Evolutionary conservation across 176 grass and related monocot genomes (phyloP).

Genomic region (Tuctoria greenei): DNA sequence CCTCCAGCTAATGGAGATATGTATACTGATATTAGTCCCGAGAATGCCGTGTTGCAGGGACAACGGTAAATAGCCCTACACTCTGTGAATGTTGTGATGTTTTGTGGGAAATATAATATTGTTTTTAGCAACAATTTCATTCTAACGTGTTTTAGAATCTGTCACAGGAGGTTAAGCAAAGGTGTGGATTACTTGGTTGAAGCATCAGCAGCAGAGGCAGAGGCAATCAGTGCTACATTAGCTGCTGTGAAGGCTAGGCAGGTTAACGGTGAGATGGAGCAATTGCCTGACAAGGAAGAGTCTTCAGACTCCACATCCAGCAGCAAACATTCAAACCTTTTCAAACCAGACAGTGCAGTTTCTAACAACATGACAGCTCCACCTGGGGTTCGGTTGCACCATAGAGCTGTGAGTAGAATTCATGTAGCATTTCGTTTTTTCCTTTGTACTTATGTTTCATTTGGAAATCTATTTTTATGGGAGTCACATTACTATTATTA

Average conservation of each 20-base stretch:
- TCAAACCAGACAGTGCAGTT: conserved; percentile 62
- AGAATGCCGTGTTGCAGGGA: conserved; percentile 86
- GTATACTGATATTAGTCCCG: conserved; percentile 93
- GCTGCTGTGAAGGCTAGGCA: conserved; percentile 91
- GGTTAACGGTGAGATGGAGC: conserved; percentile 74
- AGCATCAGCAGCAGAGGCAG: conserved; percentile 90
- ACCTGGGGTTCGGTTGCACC: conserved; percentile 92
- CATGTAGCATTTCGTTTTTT: background rate
- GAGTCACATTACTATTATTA: background rate
- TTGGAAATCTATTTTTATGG: conserved; percentile 11
- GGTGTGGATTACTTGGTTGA: conserved; percentile 87
- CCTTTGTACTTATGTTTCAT: conserved; percentile 26
- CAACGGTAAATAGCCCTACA: conserved; percentile 58
- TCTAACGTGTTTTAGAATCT: conserved; percentile 17
- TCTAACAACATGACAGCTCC: conserved; percentile 54
- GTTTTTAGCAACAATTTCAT: conserved; percentile 1
- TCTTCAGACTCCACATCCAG: conserved; percentile 70
- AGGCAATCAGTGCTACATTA: conserved; percentile 88
- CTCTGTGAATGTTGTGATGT: conserved; percentile 3
- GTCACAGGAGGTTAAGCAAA: conserved; percentile 80
- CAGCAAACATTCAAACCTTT: conserved; percentile 72
- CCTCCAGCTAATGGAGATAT: conserved; percentile 96
- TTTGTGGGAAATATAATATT: background rate
- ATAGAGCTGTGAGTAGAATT: conserved; percentile 93
- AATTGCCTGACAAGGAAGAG: conserved; percentile 54